Percentiles rank a stretch among this genome's conserved stretches.
Conservation (phyloP, 371 early-diverging fungal species). For the Mucor lusitanicus region DNA sequence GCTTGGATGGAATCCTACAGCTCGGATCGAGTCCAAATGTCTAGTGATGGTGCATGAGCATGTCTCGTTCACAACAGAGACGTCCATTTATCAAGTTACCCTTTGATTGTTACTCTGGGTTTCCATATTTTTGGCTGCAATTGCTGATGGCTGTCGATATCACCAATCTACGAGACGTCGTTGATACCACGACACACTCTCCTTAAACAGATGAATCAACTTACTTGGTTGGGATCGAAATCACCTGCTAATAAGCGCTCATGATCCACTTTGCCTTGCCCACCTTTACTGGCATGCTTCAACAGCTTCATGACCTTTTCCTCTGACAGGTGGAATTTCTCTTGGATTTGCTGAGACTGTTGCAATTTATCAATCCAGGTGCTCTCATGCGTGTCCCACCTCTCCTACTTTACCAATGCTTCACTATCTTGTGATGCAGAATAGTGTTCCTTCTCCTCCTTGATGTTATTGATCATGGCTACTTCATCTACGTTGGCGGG, state of each 20-base stretch:
- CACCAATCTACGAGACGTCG: constrained; percentile 16
- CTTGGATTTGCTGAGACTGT: constrained; percentile 60
- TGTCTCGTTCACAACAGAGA: background rate
- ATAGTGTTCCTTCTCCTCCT: constrained; percentile 13
- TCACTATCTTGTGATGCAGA: constrained; percentile 13
- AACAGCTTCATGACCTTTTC: constrained; percentile 59
- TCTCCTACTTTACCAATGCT: constrained; percentile 9
- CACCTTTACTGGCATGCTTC: constrained; percentile 50
- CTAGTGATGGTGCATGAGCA: constrained; percentile 33
- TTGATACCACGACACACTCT: background rate
- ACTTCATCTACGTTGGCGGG: constrained; percentile 55
- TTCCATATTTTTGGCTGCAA: constrained; percentile 59
- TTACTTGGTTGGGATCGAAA: constrained; percentile 41
- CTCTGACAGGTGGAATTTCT: constrained; percentile 62
- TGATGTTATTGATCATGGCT: constrained; percentile 43
- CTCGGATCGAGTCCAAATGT: constrained; percentile 81
- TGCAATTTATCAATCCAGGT: background rate
- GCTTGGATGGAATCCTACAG: constrained; percentile 69
- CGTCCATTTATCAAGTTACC: constrained; percentile 34
- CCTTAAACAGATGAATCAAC: background rate
- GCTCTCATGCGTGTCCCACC: background rate
- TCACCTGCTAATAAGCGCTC: constrained; percentile 31
- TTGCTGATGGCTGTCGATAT: constrained; percentile 24
- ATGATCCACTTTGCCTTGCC: constrained; percentile 25
- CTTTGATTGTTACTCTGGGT: constrained; percentile 58